These are phyloP conservation scores for Xylariaceae sp. DNA, from an alignment of 2,329 filamentous ascomycete species.

Conservation along the genomic window DNA sequence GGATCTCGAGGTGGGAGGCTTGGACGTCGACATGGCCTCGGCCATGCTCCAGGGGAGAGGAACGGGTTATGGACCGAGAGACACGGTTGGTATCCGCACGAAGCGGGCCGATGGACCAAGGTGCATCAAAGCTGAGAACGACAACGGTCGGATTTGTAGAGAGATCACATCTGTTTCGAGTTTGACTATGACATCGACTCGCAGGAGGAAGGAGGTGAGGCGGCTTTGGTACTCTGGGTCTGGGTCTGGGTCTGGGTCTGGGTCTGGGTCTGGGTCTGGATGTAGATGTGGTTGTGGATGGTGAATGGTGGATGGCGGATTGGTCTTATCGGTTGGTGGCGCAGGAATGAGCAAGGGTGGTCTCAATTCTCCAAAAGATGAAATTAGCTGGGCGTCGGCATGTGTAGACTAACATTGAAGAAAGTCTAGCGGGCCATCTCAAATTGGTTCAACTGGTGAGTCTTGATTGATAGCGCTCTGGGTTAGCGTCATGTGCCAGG, in stretches of 20 bases:
- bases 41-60: conserved; percentile 38
- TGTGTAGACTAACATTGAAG: neutral
- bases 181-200: conserved; percentile 7
- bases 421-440: conserved; percentile 17
- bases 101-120: conserved; percentile 32
- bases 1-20: conserved; percentile 46
- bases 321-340: conserved; percentile 17
- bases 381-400: conserved; percentile 10
- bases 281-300: neutral
- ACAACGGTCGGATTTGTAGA: conserved; percentile 20
- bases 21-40: conserved; percentile 34
- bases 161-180: conserved; percentile 36
- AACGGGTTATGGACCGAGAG: conserved; percentile 28
- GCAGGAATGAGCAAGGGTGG: conserved; percentile 12
- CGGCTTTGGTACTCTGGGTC: no score
- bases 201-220: neutral
- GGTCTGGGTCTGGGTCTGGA: no score
- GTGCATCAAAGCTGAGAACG: conserved; percentile 35
- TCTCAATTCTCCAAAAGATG: conserved; percentile 2
- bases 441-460: no score
- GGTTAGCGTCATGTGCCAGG: conserved; percentile 1
- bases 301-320: neutral
- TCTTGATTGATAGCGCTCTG: neutral
- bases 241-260: no score
- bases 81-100: conserved; percentile 36